Evolutionary conservation across 176 grass and related monocot species (phyloP), one percentile per base, ranked within the genome.

Genomic region (Juncus inflexus): DNA sequence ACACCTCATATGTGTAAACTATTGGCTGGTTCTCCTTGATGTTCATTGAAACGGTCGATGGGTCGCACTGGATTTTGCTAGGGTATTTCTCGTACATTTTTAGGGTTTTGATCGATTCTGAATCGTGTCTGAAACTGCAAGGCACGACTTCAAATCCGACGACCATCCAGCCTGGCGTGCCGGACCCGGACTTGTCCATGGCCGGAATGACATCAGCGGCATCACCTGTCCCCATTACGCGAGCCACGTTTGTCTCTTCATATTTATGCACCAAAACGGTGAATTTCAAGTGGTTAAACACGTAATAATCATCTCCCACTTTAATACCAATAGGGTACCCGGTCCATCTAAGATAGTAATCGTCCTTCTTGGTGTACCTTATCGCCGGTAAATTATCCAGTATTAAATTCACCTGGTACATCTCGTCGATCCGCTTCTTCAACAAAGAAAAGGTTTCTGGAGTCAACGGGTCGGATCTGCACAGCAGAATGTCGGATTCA

Each of bases 71-170:
- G 50, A 83, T 73, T 52, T 77, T 83, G 8, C 19, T 53, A 1
- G 80, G 80, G 74, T 83, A 83, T 35, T 83, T 83, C 6, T 73
- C 61, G 5, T 77, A 83, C 80, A 83, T 77, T 42, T 67, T 77
- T 7, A 83, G 35, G 42, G 57, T 61, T 69, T 77, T 77, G 11
- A 72, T 35, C 0, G 59, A 72, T 9, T 83, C 74, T 2, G 52
- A 49, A 43, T 77, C 74, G 12, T 83, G 80, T 11, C 28, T 40
- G 40, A 77, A 63, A 35, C 80, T 83, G 35, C 80, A 83, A 9
- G 80, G 74, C 6, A 83, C 74, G 14, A 83, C 80, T 61, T 83
- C 80, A 50, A 83, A 83, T 43, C 80, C 80, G 2, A 83, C 80
- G 35, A 83, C 80, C 52, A 67, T 77, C 80, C 70, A 79, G 14